phyloP scores from a whole-genome alignment of 306 rosid species.

The Albizia julibrissin region DNA sequence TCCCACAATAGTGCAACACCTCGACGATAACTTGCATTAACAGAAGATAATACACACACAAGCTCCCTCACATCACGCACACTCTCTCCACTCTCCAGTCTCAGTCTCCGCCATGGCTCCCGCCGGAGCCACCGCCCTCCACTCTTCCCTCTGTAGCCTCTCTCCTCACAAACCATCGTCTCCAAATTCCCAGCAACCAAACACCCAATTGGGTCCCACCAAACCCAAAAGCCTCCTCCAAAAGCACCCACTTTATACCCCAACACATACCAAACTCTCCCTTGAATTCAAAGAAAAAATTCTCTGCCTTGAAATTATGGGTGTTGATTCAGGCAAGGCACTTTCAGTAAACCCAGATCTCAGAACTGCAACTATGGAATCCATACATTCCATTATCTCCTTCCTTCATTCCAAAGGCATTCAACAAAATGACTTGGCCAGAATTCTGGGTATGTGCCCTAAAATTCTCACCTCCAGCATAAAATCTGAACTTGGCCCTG shows the following conservation, averaged over 20 bases:
- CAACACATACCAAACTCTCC: constrained; percentile 59
- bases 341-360: constrained; percentile 76
- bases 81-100: background rate
- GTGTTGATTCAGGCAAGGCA: constrained; percentile 85
- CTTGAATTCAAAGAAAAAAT: constrained; percentile 84
- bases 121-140: constrained; percentile 47
- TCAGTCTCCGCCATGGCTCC: constrained; percentile 43
- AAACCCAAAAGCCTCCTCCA: constrained; percentile 71
- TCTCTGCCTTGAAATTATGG: constrained; percentile 88
- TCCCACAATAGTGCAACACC: background rate
- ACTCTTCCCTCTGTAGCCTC: constrained; percentile 56
- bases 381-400: constrained; percentile 62
- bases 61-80: background rate
- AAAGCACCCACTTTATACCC: constrained; percentile 67
- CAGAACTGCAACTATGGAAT: constrained; percentile 54
- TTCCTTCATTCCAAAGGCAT: constrained; percentile 82
- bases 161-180: constrained; percentile 51
- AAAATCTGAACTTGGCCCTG: constrained; percentile 70
- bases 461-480: constrained; percentile 68
- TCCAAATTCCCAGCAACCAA: constrained; percentile 36
- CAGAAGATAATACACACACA: background rate
- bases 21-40: background rate
- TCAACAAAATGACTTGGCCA: constrained; percentile 63
- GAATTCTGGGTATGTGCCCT: constrained; percentile 92
- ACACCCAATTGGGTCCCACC: constrained; percentile 43